Base-by-base conservation (phyloP, 345 rosid genomes). In the Trapa bicornis region DNA sequence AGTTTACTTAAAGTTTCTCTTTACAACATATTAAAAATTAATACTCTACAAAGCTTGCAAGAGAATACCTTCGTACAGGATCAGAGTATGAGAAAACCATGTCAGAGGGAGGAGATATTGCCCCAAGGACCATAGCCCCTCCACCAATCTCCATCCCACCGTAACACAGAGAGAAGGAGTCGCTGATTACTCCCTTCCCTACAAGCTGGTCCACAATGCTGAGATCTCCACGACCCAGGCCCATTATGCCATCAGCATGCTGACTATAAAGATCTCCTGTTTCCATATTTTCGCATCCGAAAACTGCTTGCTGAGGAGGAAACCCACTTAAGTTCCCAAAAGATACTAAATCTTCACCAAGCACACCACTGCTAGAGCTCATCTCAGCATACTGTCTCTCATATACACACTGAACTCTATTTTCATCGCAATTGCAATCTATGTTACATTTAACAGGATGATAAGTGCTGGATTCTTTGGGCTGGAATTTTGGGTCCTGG, bases 71-170 rank as follows among this genome's bases (percentile, higher is more conserved):
- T 79, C 96, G 95, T 9, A 37, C 72, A 16, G 88, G 84, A 68
- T 88, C 91, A 3, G 92, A 94, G 67, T 74, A 62, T 0, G 92
- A 67, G 77, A 87, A 88, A 32, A 81, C 83, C 92, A 86, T 88
- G 67, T 82, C 91, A 43, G 88, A 63, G 5, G 95, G 97, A 38
- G 87, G 77, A 57, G 83, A 69, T 38, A 88, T 80, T 64, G 81
- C 83, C 3, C 99, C 99, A 71, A 94, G 96, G 79, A 91, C 81
- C 99, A 94, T 94, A 0, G 99, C 87, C 41, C 96, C 97, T 4
- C 97, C 96, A 41, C 95, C 99, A 61, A 88, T 63, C 74, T 80
- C 86, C 96, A 94, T 94, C 62, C 97, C 99, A 73, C 99, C 99
- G 62, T 90, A 94, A 76, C 99, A 93, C 70, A 93, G 79, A 11